These are phyloP conservation scores for Phytopythium ostracodes DNA, from an alignment of 352 stramenopile species.

Conservation along the genomic window DNA sequence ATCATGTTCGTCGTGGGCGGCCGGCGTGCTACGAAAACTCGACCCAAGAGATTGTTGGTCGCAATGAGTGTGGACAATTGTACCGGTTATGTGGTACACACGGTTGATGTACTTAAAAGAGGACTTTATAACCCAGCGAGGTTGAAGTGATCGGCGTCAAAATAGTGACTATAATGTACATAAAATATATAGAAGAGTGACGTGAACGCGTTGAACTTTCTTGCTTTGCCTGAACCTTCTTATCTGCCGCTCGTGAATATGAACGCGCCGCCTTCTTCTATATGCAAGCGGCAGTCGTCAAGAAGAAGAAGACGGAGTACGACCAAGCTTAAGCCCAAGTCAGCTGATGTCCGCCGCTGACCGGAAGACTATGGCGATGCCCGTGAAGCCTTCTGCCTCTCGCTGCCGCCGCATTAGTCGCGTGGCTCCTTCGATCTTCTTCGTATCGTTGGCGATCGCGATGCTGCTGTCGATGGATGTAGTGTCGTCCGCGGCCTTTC, in stretches of 20 bases:
- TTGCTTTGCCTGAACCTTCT: neutral
- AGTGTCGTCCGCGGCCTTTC: neutral
- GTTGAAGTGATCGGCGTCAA: neutral
- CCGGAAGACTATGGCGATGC: no score
- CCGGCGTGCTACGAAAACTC: neutral
- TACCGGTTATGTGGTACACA: neutral
- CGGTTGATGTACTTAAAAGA: neutral
- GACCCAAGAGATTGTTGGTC: neutral
- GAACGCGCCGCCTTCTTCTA: no score
- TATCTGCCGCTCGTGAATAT: neutral
- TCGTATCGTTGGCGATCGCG: neutral
- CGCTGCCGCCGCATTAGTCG: no score
- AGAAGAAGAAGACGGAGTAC: neutral
- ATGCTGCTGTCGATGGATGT: neutral
- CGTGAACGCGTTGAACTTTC: neutral
- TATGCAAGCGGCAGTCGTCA: neutral
- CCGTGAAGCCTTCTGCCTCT: no score
- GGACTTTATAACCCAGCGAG: neutral
- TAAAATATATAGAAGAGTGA: neutral
- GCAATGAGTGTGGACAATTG: neutral
- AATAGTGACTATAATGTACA: neutral
- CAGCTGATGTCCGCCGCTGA: no score
- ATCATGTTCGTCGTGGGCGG: constrained; percentile 6
- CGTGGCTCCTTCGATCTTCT: no score
- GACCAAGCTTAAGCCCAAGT: neutral